Evolutionary conservation across 352 stramenopile genomes (phyloP), one percentile per base, ranked within the genome.

Genomic region (Pythium rhizo-oryzae): DNA sequence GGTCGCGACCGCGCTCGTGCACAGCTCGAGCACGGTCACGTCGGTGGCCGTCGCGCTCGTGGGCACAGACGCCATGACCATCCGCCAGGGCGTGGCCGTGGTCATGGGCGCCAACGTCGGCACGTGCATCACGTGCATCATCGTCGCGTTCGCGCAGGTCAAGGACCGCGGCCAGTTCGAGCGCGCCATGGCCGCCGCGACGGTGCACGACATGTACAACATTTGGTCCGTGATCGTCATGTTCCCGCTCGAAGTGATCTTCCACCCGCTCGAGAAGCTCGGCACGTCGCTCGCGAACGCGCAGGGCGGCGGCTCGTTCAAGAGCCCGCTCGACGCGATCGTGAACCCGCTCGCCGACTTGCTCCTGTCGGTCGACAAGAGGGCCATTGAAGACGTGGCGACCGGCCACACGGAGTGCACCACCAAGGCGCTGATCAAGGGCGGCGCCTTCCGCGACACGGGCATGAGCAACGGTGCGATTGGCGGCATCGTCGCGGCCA

Each of bases 41-140:
- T 65, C 59, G 15, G 46, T 58, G n/a, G 39, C 37, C 4, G 59
- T 65, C 12, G 59, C 59, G 4, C 16, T 65, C 4, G 59, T 65
- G 4, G 59, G 59, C 15, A 23, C 59, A 2, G 46, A 21, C 0
- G 59, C 16, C 35, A 65, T 65, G 59, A 65, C 59, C 15, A 44
- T 65, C 16, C 59, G 59, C 21, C 71, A 82, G 62, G 87, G 70
- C 33, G 91, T 95, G 56, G 87, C 80, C 64, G 89, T 95, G 68
- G 76, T 96, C 49, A 93, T 95, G 80, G 87, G 87, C 28, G 85
- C 87, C 44, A 95, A 95, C 71, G 89, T 88, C 5, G 59, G 59
- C 44, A 65, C 59, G 18, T 65, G 59, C 23, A 37, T 65, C 30
- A 65, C 59, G 28, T 65, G 59, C 59, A 65, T 65, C 15, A 65